A percentile compares a stretch with the other conserved stretches of the same genome.
These are phyloP conservation scores for Sporisorium exsertum DNA, from an alignment of 1,284 basidiomycete species.

Conservation along the genomic window DNA sequence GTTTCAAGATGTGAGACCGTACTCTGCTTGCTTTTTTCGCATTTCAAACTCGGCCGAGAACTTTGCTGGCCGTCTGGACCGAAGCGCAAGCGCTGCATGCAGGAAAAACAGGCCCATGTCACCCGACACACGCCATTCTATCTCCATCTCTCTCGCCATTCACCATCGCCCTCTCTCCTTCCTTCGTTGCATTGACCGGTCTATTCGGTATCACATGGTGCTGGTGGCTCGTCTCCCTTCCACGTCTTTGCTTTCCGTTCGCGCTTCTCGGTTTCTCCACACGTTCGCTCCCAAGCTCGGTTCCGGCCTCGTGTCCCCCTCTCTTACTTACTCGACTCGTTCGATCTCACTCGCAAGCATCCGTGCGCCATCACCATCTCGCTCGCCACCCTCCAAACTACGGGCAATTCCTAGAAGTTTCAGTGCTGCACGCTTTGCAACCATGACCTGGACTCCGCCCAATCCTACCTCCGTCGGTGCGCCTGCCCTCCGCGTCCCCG, in stretches of 20 bases:
- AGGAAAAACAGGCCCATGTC: slow-evolving; percentile 25
- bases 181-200: slow-evolving; percentile 11
- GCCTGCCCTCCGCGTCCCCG: slow-evolving; percentile 41
- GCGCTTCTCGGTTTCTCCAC: slow-evolving; percentile 28
- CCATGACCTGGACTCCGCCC: slow-evolving; percentile 61
- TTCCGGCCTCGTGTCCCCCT: slow-evolving; percentile 10
- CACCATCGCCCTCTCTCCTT: slow-evolving; percentile 7
- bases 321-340: slow-evolving; percentile 6
- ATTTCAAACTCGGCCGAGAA: slow-evolving; percentile 7
- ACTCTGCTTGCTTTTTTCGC: not conserved
- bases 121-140: slow-evolving; percentile 17
- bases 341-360: not conserved
- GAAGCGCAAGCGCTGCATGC: not conserved
- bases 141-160: not conserved
- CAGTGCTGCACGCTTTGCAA: slow-evolving; percentile 6
- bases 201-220: slow-evolving; percentile 28
- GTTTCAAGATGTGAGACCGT: not conserved
- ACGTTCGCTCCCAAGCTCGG: slow-evolving; percentile 35
- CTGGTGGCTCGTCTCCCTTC: slow-evolving; percentile 14
- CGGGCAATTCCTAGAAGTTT: not conserved
- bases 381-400: not conserved
- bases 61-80: not conserved
- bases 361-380: not conserved
- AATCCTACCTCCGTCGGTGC: slow-evolving; percentile 59
- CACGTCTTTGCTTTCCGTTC: not conserved